Conservation (phyloP, 2,329 filamentous ascomycete species). For the Claviceps monticola region DNA sequence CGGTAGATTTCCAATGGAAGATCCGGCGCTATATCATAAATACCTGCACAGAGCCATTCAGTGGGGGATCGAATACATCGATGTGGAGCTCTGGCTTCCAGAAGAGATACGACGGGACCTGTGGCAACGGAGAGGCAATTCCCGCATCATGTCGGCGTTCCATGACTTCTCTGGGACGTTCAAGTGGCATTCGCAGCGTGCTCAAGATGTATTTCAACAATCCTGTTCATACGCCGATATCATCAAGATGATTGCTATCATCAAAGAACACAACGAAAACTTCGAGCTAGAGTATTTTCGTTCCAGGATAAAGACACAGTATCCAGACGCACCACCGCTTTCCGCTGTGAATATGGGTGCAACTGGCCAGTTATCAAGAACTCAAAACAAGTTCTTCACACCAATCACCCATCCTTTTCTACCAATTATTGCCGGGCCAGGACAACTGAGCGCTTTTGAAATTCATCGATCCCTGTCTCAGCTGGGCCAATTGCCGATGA, state of each 20-base stretch:
- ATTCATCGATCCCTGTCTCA: slow-evolving; percentile 69
- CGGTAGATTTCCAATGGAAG: slow-evolving; percentile 72
- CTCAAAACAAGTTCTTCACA: slow-evolving; percentile 74
- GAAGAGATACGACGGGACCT: slow-evolving; percentile 57
- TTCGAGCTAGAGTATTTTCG: slow-evolving; percentile 86
- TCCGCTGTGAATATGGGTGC: slow-evolving; percentile 82
- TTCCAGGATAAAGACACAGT: slow-evolving; percentile 56
- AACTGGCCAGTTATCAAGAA: slow-evolving; percentile 71
- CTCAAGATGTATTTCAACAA: slow-evolving; percentile 56
- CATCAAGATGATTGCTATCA: slow-evolving; percentile 81
- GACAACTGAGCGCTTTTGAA: slow-evolving; percentile 73
- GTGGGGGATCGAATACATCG: slow-evolving; percentile 82
- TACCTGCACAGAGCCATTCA: slow-evolving; percentile 76
- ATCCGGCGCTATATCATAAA: slow-evolving; percentile 58
- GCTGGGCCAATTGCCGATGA: slow-evolving; percentile 68
- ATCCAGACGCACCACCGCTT: slow-evolving; percentile 56
- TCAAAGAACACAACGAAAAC: slow-evolving; percentile 70
- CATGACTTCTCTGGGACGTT: slow-evolving; percentile 78
- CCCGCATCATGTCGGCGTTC: slow-evolving; percentile 81
- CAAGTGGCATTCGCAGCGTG: slow-evolving; percentile 65
- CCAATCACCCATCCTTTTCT: slow-evolving; percentile 77
- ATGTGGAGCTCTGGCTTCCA: slow-evolving; percentile 78
- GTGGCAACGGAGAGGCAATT: slow-evolving; percentile 58
- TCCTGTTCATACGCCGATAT: slow-evolving; percentile 68
- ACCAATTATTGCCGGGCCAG: slow-evolving; percentile 72